Evolutionary conservation across 176 grass and related monocot genomes (phyloP), one percentile per base, ranked within the genome.

Genomic region (Lolium perenne): DNA sequence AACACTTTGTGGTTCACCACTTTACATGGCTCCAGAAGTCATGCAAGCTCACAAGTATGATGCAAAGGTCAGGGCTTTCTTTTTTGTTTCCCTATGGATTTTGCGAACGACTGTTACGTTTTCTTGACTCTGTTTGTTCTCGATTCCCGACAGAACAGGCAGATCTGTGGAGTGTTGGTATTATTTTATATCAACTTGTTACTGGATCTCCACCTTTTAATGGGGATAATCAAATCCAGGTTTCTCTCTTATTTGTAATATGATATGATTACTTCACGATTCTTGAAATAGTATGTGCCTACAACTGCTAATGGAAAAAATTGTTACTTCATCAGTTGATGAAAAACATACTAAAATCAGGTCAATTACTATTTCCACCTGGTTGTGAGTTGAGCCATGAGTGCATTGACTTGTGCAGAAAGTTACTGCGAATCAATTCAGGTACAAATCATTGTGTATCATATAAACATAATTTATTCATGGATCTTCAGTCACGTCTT

Each of bases 11-110:
- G 97, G 97, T 85, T 99, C 97, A 60, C 97, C 97, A 53, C 94
- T 99, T 87, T 99, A 99, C 85, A 99, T 99, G 97, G 97, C 97
- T 82, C 97, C 97, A 76, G 97, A 99, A 91, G 97, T 99, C 22
- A 94, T 99, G 92, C 94, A 92, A 92, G 82, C 57, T 88, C 90
- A 99, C 81, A 99, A 96, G 84, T 99, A 99, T 84, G 92, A 99
- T 88, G 92, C 97, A 88, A 99, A 99, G 97, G 97, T 99, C 82
- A 72, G 64, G 45, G 21, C 4, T 53, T 58, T 48, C 83, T 72
- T 25, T 75, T 75, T 38, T 77, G 50, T 57, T 62, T 65, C 49
- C 58, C 35, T 71, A n/a, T 71, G 7, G 84, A 20, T 13, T 79
- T 64, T 61, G 45, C 54, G 38, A 80, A 59, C 8, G 69, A 78